Conservation (phyloP, 1,284 basidiomycete genomes). For the Melampsora americana region DNA sequence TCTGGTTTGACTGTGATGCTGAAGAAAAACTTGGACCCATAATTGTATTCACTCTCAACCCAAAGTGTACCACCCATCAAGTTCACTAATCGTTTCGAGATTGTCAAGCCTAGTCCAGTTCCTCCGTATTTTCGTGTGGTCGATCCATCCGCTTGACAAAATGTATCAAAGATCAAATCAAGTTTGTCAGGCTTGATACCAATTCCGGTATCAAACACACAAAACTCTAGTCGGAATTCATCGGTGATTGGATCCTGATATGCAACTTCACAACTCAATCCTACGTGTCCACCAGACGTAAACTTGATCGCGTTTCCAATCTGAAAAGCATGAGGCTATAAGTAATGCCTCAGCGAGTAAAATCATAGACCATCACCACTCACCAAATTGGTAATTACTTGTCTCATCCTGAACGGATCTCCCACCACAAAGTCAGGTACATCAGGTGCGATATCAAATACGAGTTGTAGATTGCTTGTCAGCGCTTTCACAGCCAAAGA, state of each 20-base stretch:
- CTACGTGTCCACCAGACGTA: slow-evolving; percentile 87
- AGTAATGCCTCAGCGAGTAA: background rate
- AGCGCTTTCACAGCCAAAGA: slow-evolving; percentile 96
- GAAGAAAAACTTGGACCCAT: slow-evolving; percentile 96
- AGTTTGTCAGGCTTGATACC: slow-evolving; percentile 99
- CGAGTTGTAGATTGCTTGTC: slow-evolving; percentile 93
- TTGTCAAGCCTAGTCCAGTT: slow-evolving; percentile 82
- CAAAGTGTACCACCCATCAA: slow-evolving; percentile 99
- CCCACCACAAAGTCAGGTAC: slow-evolving; percentile 97
- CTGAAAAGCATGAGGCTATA: background rate
- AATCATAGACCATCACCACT: background rate
- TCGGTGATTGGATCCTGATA: slow-evolving; percentile 64
- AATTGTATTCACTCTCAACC: slow-evolving; percentile 85
- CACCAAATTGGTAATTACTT: slow-evolving; percentile 79
- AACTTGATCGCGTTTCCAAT: slow-evolving; percentile 91
- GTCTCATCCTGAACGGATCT: slow-evolving; percentile 73
- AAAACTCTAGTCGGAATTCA: slow-evolving; percentile 88
- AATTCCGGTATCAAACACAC: slow-evolving; percentile 95
- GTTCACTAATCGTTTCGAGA: slow-evolving; percentile 76
- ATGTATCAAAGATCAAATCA: slow-evolving; percentile 98
- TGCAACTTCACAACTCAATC: slow-evolving; percentile 76
- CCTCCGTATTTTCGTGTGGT: slow-evolving; percentile 84
- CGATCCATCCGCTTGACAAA: slow-evolving; percentile 89
- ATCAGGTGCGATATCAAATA: slow-evolving; percentile 91
- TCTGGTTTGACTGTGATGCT: slow-evolving; percentile 63